phyloP scores from a whole-genome alignment of 805 yeast genomes.

The Babjeviella inositovora region DNA sequence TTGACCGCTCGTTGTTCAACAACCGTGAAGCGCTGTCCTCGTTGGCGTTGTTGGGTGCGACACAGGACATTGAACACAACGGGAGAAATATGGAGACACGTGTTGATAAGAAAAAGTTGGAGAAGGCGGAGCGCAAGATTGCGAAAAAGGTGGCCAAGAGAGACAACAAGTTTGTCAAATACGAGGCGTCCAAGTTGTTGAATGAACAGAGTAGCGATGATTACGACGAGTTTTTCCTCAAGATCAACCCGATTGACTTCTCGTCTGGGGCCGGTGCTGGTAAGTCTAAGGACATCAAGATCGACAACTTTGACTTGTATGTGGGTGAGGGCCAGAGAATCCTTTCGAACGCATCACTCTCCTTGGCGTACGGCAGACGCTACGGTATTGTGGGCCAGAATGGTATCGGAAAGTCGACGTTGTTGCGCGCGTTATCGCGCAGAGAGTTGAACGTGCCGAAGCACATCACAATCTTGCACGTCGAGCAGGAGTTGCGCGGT shows the following conservation, averaged over 20 bases:
- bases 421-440: constrained; percentile 78
- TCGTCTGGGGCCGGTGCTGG: constrained; percentile 76
- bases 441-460: constrained; percentile 91
- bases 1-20: constrained; percentile 54
- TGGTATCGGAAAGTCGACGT: constrained; percentile 98
- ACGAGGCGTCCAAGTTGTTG: constrained; percentile 87
- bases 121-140: constrained; percentile 93
- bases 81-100: constrained; percentile 87
- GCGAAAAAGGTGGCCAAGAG: constrained; percentile 92
- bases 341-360: constrained; percentile 71
- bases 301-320: constrained; percentile 84
- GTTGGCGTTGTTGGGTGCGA: constrained; percentile 61
- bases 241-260: constrained; percentile 88
- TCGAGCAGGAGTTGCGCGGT: constrained; percentile 93
- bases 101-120: constrained; percentile 92
- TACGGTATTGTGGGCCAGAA: constrained; percentile 97
- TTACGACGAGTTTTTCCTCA: constrained; percentile 88
- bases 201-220: constrained; percentile 45
- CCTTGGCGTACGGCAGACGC: constrained; percentile 83
- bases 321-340: constrained; percentile 95
- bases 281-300: constrained; percentile 89
- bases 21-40: constrained; percentile 66
- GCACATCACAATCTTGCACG: constrained; percentile 90
- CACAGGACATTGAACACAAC: constrained; percentile 76
- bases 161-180: constrained; percentile 66